Percentiles rank a stretch among this genome's conserved stretches.
phyloP scores from a whole-genome alignment of 805 yeast species.

The Dipodascus geniculatus region DNA sequence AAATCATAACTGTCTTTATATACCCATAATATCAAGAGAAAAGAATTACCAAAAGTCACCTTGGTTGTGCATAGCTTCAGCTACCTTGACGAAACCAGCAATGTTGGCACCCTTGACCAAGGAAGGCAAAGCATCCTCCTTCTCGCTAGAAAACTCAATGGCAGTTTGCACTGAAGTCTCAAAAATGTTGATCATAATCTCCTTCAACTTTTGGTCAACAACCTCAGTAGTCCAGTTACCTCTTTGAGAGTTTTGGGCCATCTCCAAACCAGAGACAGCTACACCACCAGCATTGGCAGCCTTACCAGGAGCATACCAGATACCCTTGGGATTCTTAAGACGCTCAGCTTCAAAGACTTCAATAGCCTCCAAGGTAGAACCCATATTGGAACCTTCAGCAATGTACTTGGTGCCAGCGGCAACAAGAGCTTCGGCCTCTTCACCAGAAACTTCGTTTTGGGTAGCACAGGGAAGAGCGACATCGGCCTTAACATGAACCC shows the following conservation, averaged over 20 bases:
- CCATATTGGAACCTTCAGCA: conserved; percentile 99
- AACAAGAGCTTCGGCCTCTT: conserved; percentile 89
- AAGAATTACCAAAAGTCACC: conserved; percentile 54
- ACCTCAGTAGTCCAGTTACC: conserved; percentile 82
- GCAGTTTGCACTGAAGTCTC: conserved; percentile 87
- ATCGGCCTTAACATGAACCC: conserved; percentile 84
- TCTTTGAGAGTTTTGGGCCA: conserved; percentile 99
- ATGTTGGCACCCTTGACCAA: conserved; percentile 97
- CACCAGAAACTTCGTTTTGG: conserved; percentile 95
- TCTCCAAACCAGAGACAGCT: conserved; percentile 95
- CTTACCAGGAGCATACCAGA: conserved; percentile 99
- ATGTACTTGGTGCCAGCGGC: conserved; percentile 85
- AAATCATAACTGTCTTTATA: neutral
- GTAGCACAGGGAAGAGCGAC: conserved; percentile 97
- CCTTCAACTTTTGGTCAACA: conserved; percentile 83
- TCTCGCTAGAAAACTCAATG: conserved; percentile 59
- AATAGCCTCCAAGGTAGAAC: conserved; percentile 95
- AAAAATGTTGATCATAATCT: conserved; percentile 88
- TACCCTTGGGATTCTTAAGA: conserved; percentile 28
- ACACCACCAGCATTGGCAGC: conserved; percentile 99
- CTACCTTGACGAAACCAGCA: conserved; percentile 98
- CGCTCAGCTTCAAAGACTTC: conserved; percentile 69
- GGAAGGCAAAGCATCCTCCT: conserved; percentile 69
- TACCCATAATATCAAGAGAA: neutral
- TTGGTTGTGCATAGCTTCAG: conserved; percentile 95